Evolutionary conservation across 1,284 basidiomycete genomes (phyloP).

Genomic region (Ganoderma lingzhi): DNA sequence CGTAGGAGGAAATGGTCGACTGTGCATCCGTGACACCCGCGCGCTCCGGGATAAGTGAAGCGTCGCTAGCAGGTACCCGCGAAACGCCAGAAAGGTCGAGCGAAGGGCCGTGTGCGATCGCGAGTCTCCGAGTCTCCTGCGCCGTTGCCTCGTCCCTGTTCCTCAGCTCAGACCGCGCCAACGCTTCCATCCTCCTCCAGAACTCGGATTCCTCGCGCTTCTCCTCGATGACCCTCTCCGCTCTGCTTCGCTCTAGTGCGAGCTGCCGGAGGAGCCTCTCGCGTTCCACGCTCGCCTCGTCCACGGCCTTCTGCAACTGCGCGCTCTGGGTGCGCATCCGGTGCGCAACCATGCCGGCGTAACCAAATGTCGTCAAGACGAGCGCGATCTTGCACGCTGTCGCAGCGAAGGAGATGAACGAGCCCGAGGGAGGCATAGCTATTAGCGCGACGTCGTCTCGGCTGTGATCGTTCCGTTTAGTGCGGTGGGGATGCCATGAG

Average conservation of each 20-base stretch:
- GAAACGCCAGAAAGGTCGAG: neutral
- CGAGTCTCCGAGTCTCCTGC: constrained; percentile 14
- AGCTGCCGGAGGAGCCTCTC: constrained; percentile 23
- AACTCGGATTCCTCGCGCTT: constrained; percentile 27
- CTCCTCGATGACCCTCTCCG: constrained; percentile 19
- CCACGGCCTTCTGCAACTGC: constrained; percentile 27
- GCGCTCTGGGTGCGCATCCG: constrained; percentile 26
- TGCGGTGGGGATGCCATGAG: constrained; percentile 17
- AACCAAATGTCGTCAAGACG: constrained; percentile 30
- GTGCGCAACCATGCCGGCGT: constrained; percentile 27
- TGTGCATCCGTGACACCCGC: constrained; percentile 33
- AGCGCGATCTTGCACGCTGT: constrained; percentile 34
- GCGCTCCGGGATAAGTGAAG: constrained; percentile 47
- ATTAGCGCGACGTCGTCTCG: constrained; percentile 8
- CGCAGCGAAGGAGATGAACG: constrained; percentile 30
- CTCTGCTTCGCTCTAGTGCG: constrained; percentile 17
- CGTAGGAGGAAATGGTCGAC: constrained; percentile 45
- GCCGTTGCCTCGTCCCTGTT: constrained; percentile 21
- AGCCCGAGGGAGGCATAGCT: constrained; percentile 24
- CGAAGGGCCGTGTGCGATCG: neutral
- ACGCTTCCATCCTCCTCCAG: constrained; percentile 32
- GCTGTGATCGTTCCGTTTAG: constrained; percentile 17
- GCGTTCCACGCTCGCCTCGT: constrained; percentile 23
- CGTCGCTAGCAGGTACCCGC: neutral
- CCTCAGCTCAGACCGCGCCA: constrained; percentile 27